Evolutionary conservation across 2,329 filamentous ascomycete species (phyloP), one percentile per base, ranked within the genome.

Genomic region (Dactylonectria macrodidyma): DNA sequence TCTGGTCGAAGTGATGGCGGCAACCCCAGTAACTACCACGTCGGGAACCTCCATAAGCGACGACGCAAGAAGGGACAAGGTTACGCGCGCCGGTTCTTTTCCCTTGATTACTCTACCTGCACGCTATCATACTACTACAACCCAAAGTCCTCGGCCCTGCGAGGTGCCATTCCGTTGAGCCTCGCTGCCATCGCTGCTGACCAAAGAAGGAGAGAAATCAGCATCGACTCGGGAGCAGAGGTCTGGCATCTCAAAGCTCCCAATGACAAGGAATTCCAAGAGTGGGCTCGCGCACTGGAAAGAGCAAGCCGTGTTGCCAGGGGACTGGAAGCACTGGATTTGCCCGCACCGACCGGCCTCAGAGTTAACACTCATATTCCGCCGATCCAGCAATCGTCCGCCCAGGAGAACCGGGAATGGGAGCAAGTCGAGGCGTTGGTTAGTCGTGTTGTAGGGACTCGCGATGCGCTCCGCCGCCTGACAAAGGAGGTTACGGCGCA

Each of bases 51-150:
- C 69, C 91, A 95, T 71, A 99, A 99, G 86, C 91, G 96, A 76
- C 90, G 95, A 72, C 90, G 96, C 66, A 98, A 98, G 88, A 92
- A 93, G 83, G 95, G 95, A 52, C 96, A 98, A 81, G 95, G 95
- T 50, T 97, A 95, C 81, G 96, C 96, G 6, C 90, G 94, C 64
- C 90, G 96, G 44, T 99, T 96, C 86, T 99, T 99, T 82, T 98
- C 95, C 0, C 86, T 99, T 62, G 96, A 99, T 80, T 98, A 95
- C 78, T 95, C 93, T 4, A 95, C 95, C 0, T 97, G 93, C 69
- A 98, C 96, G 0, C 85, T 99, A 36, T 98, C 96, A 0, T 99
- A 99, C 83, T 99, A 98, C 79, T 93, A 97, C 78, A 96, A 95
- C 79, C 92, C 94, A 52, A 95, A 97, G 78, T 97, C 95, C 5